A percentile compares a stretch with the other conserved stretches of the same genome.
phyloP scores from a whole-genome alignment of 2,329 filamentous ascomycete genomes.

The Sclerotinia trifoliorum region DNA sequence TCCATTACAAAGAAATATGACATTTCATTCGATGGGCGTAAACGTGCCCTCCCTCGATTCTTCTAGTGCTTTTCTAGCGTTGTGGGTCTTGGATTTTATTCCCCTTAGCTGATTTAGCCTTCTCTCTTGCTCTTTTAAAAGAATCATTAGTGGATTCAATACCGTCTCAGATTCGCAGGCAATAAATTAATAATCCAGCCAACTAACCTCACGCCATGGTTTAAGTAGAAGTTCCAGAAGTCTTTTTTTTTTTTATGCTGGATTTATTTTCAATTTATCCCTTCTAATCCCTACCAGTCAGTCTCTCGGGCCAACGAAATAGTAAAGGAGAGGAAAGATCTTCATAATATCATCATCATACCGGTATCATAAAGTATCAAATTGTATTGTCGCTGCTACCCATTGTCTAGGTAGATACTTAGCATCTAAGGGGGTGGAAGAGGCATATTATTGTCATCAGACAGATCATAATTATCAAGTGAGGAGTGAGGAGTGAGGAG shows the following conservation, averaged over 20 bases:
- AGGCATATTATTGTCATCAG: no score
- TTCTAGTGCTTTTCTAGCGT: constrained; percentile 21
- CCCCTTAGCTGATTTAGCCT: background rate
- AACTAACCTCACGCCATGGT: background rate
- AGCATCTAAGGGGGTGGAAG: background rate
- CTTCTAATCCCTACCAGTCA: no score
- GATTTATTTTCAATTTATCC: background rate
- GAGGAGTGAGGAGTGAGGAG: no score
- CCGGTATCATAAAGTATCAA: background rate
- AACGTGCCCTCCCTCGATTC: background rate
- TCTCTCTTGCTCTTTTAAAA: constrained; percentile 1
- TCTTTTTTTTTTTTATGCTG: background rate
- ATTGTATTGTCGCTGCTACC: background rate
- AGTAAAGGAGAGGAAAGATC: background rate
- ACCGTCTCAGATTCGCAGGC: constrained; percentile 6
- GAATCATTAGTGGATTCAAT: background rate
- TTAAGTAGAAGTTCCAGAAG: constrained; percentile 10
- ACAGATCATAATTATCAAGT: no score
- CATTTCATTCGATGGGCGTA: constrained; percentile 7
- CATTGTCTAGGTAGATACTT: no score
- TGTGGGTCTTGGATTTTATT: background rate
- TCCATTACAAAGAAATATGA: background rate
- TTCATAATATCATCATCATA: background rate
- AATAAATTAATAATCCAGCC: background rate
- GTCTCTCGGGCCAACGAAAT: no score